Evolutionary conservation across 495 filamentous ascomycete genomes (phyloP).

Genomic region (Oleoguttula mirabilis): DNA sequence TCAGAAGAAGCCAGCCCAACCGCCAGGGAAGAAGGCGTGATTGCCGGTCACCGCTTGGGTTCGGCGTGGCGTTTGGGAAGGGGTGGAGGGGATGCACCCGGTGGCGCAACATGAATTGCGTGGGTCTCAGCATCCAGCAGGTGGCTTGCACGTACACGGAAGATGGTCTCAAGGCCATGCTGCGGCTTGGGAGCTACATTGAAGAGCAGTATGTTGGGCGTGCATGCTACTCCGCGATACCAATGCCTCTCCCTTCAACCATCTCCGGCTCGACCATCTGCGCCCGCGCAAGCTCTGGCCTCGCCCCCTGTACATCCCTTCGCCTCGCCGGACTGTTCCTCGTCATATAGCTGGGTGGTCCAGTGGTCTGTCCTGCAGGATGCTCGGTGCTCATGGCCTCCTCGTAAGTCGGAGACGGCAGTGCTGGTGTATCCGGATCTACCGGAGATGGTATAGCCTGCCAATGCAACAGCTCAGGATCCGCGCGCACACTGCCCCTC

Average conservation of each 20-base stretch:
- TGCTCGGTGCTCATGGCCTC: slow-evolving; percentile 13
- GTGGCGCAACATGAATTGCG: too few species aligned
- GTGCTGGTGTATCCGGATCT: slow-evolving; percentile 7
- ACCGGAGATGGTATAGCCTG: slow-evolving; percentile 26
- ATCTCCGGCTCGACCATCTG: slow-evolving; percentile 16
- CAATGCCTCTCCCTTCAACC: slow-evolving; percentile 13
- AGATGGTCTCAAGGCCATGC: too few species aligned
- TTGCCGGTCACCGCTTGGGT: too few species aligned
- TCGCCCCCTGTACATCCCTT: slow-evolving; percentile 4
- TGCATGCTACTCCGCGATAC: slow-evolving; percentile 7
- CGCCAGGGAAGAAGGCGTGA: slow-evolving; percentile 38
- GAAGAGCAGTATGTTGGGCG: too few species aligned
- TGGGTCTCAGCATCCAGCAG: too few species aligned
- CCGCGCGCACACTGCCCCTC: slow-evolving; percentile 67
- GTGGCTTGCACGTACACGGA: too few species aligned
- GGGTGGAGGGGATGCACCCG: too few species aligned
- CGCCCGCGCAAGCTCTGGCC: slow-evolving; percentile 4
- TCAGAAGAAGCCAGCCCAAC: slow-evolving; percentile 28
- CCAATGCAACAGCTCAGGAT: slow-evolving; percentile 74
- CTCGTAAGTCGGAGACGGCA: slow-evolving; percentile 20
- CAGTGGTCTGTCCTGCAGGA: background rate
- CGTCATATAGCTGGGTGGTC: slow-evolving; percentile 19
- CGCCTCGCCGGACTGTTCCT: slow-evolving; percentile 16
- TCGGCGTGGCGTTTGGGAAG: too few species aligned
- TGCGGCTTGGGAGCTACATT: too few species aligned